Evolutionary conservation across 2,329 filamentous ascomycete genomes (phyloP), one percentile per base, ranked within the genome.

Genomic region (Lasiodiplodia sp.): DNA sequence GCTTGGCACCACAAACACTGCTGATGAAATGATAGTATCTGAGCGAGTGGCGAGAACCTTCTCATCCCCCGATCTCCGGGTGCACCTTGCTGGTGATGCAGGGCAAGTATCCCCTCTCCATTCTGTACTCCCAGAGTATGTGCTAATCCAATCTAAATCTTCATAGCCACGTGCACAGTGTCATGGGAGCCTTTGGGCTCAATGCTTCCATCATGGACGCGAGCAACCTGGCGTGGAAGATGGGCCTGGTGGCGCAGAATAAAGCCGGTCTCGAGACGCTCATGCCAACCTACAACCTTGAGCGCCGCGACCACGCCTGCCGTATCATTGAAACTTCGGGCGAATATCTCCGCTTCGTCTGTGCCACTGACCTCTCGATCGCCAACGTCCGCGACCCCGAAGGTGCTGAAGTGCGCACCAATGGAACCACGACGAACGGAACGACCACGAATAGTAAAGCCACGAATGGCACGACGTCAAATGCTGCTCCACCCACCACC

Each of bases 171-270:
- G 74, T 79, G 11, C 78, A 80, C 68, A 76, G 73, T 11, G 76
- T 79, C 16, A 73, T 80, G 69, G 78, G 78, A 0, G 79, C 78
- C 1, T 80, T 79, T 58, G 79, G 79, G 11, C 74, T 80, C 1
- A 80, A 80, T 66, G 72, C 77, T 1, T 79, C 78, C n/a, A 78
- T 81, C 58, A 66, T 75, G 10, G 79, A 81, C 65, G 75, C 76
- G 8, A 71, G 75, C 5, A 80, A 80, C 51, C 73, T 80, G 1
- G 71, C 71, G 3, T 80, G 79, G 79, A 80, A 80, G 67, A 66
- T 80, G 16, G 78, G 76, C 16, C 69, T 79, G 70, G 71, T 51
- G 70, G 70, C 38, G 57, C 71, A 66, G 10, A 55, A 63, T 21
- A 55, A 44, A 12, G 77, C 77, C 14, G 66, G 72, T 14, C 62